phyloP scores from a whole-genome alignment of 139 green algal genomes.

The Chlorella sp. region DNA sequence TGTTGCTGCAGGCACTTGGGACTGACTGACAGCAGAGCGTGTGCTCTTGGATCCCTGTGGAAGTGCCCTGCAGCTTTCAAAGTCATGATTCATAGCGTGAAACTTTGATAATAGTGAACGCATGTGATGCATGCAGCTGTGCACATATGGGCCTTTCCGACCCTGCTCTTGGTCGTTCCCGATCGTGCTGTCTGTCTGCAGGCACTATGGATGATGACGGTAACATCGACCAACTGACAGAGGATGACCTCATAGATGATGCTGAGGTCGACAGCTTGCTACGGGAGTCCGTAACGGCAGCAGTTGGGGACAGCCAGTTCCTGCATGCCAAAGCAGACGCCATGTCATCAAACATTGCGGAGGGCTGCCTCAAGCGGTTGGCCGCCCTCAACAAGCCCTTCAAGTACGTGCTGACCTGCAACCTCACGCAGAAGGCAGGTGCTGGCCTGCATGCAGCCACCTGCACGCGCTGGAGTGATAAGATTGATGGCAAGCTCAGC shows the following conservation, averaged over 20 bases:
- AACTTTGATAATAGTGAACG: no score
- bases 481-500: slow-evolving; percentile 76
- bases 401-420: slow-evolving; percentile 75
- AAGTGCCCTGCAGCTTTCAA: no score
- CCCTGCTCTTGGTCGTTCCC: no score
- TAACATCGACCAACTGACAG: slow-evolving; percentile 17
- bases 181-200: no score
- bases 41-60: no score
- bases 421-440: slow-evolving; percentile 71
- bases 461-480: slow-evolving; percentile 73
- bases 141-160: no score
- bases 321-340: slow-evolving; percentile 58
- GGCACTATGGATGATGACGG: no score
- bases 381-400: slow-evolving; percentile 72
- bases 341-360: slow-evolving; percentile 69
- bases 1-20: no score
- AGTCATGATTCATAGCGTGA: no score
- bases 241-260: slow-evolving; percentile 81
- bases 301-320: slow-evolving; percentile 66
- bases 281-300: slow-evolving; percentile 40
- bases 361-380: slow-evolving; percentile 74
- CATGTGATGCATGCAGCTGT: no score
- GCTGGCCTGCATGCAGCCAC: slow-evolving; percentile 73
- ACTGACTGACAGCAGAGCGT: no score
- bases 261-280: slow-evolving; percentile 80